phyloP scores from a whole-genome alignment of 2,329 filamentous ascomycete species.

The Apiospora rasikravindrae region DNA sequence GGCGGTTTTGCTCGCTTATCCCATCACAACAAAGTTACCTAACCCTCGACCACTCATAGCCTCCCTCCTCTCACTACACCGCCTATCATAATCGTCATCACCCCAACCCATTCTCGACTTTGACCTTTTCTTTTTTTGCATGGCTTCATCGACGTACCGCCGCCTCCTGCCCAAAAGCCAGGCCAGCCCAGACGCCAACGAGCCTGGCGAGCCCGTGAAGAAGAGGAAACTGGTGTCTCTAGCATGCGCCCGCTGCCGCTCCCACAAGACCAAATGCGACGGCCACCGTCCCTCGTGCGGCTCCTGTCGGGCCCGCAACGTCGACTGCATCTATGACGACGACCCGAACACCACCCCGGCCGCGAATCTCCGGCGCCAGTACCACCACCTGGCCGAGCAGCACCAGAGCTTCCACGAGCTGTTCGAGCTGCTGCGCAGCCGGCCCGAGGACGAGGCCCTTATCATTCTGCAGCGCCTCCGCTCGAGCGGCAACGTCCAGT shows the following conservation, averaged over 20 bases:
- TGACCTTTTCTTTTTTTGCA: neutral
- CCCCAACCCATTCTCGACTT: neutral
- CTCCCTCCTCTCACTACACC: neutral
- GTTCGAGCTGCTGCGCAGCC: slow-evolving; percentile 19
- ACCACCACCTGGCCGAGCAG: slow-evolving; percentile 16
- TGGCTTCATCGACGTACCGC: neutral
- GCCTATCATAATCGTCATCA: neutral
- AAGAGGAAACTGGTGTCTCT: slow-evolving; percentile 18
- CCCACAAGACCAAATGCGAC: slow-evolving; percentile 21
- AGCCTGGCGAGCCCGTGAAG: neutral
- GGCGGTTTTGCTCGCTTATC: neutral
- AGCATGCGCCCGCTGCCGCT: slow-evolving; percentile 20
- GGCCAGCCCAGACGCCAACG: neutral
- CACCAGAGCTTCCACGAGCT: slow-evolving; percentile 20
- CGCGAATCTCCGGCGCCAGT: slow-evolving; percentile 19
- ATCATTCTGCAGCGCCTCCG: slow-evolving; percentile 21
- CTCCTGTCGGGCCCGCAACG: slow-evolving; percentile 1
- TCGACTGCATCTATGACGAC: slow-evolving; percentile 19
- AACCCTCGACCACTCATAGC: neutral
- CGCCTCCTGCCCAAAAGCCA: slow-evolving; percentile 1
- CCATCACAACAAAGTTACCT: neutral
- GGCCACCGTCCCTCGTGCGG: slow-evolving; percentile 14
- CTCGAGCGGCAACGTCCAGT: neutral
- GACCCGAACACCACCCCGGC: slow-evolving; percentile 21
- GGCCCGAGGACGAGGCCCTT: slow-evolving; percentile 19